A percentile compares a stretch with the other conserved stretches of the same genome.
Conservation (phyloP, 108 stramenopile genomes). For the Discostella pseudostelligera region DNA sequence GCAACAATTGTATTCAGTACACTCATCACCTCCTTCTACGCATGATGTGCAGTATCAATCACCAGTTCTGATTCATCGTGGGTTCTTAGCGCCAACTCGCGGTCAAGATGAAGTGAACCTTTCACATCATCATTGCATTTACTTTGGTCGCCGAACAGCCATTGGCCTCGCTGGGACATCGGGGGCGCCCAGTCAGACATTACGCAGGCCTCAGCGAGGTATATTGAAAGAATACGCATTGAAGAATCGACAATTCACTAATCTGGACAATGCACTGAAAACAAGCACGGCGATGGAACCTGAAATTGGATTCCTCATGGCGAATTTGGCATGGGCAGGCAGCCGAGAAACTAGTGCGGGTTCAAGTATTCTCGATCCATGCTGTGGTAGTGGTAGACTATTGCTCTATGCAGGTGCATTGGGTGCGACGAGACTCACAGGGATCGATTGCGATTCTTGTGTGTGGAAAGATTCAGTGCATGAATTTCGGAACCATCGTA, state of each 20-base stretch:
- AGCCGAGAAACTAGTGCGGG: background rate
- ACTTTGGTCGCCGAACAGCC: slow-evolving; percentile 19
- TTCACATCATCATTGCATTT: slow-evolving; percentile 9
- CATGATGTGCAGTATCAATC: background rate
- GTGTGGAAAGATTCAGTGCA: slow-evolving; percentile 19
- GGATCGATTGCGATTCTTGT: slow-evolving; percentile 25
- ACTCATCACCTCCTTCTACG: background rate
- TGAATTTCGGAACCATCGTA: slow-evolving; percentile 9
- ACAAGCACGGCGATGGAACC: slow-evolving; percentile 45
- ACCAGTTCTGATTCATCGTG: background rate
- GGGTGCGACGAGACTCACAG: slow-evolving; percentile 29
- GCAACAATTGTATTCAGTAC: background rate
- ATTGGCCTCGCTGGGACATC: slow-evolving; percentile 33
- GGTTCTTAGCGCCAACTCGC: background rate
- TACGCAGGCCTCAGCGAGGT: slow-evolving; percentile 33
- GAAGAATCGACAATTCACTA: slow-evolving; percentile 16
- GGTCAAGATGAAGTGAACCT: background rate
- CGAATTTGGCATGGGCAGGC: slow-evolving; percentile 38
- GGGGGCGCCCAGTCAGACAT: slow-evolving; percentile 33
- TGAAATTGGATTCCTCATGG: slow-evolving; percentile 47
- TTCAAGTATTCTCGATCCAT: slow-evolving; percentile 26
- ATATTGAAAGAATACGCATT: slow-evolving; percentile 36
- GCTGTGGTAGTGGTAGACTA: slow-evolving; percentile 38
- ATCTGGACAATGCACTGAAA: background rate
- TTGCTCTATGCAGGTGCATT: slow-evolving; percentile 35